These are phyloP conservation scores for Tetrapisispora fleetii DNA, from an alignment of 805 yeast genomes.

Conservation along the genomic window DNA sequence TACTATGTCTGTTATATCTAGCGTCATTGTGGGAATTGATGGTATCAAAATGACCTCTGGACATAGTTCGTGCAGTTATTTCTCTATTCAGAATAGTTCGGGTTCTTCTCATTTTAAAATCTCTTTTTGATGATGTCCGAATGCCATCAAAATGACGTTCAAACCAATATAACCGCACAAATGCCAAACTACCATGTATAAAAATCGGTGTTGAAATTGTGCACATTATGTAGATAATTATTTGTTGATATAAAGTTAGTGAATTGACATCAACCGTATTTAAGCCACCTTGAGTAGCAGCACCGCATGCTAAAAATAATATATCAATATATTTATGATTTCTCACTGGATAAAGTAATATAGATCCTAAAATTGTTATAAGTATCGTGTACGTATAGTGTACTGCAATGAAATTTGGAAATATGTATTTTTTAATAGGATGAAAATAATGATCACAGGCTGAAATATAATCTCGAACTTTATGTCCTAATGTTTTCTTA, in stretches of 20 bases:
- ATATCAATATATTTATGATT: conserved; percentile 66
- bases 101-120: conserved; percentile 74
- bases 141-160: conserved; percentile 80
- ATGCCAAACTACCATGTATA: conserved; percentile 69
- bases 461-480: conserved; percentile 31
- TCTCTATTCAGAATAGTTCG: conserved; percentile 28
- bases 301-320: conserved; percentile 64
- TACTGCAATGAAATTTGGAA: conserved; percentile 43
- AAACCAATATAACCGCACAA: conserved; percentile 79
- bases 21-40: not conserved
- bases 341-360: conserved; percentile 66
- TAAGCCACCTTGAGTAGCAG: conserved; percentile 86
- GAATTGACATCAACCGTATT: conserved; percentile 66
- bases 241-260: conserved; percentile 68
- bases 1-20: not conserved
- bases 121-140: conserved; percentile 62
- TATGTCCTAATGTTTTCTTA: conserved; percentile 33
- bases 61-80: conserved; percentile 20
- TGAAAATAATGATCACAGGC: conserved; percentile 22
- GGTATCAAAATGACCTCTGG: conserved; percentile 4
- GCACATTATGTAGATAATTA: conserved; percentile 52
- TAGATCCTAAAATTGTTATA: conserved; percentile 56
- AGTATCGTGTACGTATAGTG: conserved; percentile 63
- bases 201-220: conserved; percentile 77
- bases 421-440: conserved; percentile 31